Conservation (phyloP, 495 filamentous ascomycete species). For the Penicillium canescens region DNA sequence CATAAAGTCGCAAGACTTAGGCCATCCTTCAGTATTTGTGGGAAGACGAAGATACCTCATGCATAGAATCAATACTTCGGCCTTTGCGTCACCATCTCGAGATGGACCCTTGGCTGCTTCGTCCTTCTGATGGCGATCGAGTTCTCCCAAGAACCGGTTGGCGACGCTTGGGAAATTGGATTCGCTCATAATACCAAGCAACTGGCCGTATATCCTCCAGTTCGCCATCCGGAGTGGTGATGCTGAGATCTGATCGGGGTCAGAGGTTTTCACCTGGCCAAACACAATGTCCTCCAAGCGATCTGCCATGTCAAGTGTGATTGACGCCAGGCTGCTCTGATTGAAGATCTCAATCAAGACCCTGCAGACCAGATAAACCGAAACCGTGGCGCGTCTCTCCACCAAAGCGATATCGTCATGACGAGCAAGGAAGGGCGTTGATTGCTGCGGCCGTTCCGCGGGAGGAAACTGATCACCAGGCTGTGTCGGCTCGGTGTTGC, state of each 20-base stretch:
- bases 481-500: slow-evolving; percentile 57
- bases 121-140: slow-evolving; percentile 74
- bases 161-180: slow-evolving; percentile 84
- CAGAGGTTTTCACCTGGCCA: slow-evolving; percentile 82
- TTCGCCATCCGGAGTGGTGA: slow-evolving; percentile 86
- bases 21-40: slow-evolving; percentile 70
- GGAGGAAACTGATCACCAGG: slow-evolving; percentile 24
- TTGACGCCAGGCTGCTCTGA: slow-evolving; percentile 77
- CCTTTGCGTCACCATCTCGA: slow-evolving; percentile 72
- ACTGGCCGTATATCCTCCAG: slow-evolving; percentile 88
- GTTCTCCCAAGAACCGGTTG: slow-evolving; percentile 74
- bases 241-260: slow-evolving; percentile 73
- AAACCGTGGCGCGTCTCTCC: slow-evolving; percentile 85
- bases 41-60: slow-evolving; percentile 86
- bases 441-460: slow-evolving; percentile 26
- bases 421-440: slow-evolving; percentile 48
- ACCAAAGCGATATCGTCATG: slow-evolving; percentile 71
- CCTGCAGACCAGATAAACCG: slow-evolving; percentile 91
- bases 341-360: slow-evolving; percentile 92
- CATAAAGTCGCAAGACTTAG: slow-evolving; percentile 86
- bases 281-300: slow-evolving; percentile 94
- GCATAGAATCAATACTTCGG: slow-evolving; percentile 81
- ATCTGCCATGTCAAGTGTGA: slow-evolving; percentile 85
- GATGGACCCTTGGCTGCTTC: slow-evolving; percentile 63
- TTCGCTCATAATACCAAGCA: slow-evolving; percentile 93